phyloP scores from a whole-genome alignment of 1,284 basidiomycete genomes.

The Filobasidium uniguttulatum region DNA sequence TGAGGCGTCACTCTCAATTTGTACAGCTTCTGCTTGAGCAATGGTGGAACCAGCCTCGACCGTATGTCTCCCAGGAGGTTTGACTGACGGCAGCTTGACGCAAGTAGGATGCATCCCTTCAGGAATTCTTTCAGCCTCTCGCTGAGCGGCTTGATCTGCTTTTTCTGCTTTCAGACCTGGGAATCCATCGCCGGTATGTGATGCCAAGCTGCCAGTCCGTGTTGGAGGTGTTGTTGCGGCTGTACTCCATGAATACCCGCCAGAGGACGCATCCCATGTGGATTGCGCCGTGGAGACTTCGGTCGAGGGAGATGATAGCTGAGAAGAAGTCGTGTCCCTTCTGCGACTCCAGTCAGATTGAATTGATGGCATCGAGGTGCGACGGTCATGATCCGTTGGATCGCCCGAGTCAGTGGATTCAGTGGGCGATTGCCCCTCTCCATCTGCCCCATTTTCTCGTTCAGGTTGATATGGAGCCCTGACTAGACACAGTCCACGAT shows the following conservation, averaged over 20 bases:
- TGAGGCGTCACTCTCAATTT: too few species aligned
- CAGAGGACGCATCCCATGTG: neutral
- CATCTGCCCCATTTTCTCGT: too few species aligned
- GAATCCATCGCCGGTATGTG: neutral
- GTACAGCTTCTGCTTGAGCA: too few species aligned
- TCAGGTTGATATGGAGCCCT: constrained; percentile 19
- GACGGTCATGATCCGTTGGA: too few species aligned
- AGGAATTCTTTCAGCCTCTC: neutral
- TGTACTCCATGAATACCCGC: neutral
- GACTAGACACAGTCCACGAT: constrained; percentile 31
- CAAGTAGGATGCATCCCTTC: constrained; percentile 15
- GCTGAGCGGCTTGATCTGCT: too few species aligned
- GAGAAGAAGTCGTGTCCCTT: neutral
- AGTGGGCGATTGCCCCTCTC: too few species aligned
- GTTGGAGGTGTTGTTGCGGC: neutral
- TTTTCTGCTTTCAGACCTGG: neutral
- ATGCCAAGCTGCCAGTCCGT: neutral
- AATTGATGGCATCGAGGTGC: too few species aligned
- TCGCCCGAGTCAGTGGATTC: too few species aligned
- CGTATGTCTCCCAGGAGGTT: neutral
- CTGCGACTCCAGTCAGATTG: too few species aligned
- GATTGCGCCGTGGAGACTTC: neutral
- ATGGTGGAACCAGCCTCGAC: neutral
- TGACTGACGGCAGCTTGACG: neutral
- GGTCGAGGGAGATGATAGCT: neutral